These are phyloP conservation scores for Astragalus membranaceus DNA, from an alignment of 306 rosid genomes.

Conservation along the genomic window DNA sequence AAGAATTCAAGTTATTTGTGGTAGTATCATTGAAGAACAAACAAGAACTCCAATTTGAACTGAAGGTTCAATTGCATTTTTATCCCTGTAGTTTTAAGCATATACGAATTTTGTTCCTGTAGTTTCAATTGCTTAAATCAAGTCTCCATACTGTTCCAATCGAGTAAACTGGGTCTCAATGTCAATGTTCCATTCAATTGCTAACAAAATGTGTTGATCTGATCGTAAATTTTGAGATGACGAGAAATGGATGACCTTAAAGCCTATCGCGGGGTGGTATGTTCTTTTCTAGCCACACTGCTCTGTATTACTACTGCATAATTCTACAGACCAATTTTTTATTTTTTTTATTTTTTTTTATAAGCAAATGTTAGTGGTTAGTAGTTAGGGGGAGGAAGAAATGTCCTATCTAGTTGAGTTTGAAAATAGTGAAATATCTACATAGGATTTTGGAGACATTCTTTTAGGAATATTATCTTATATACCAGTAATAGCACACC, in stretches of 20 bases:
- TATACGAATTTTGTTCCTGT: neutral
- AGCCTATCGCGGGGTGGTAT: neutral
- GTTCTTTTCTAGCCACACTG: neutral
- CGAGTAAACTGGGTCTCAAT: neutral
- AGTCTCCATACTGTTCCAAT: neutral
- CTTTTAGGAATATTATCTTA: slow-evolving; percentile 1
- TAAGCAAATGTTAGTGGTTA: no score
- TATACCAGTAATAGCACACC: neutral
- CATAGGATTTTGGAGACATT: neutral
- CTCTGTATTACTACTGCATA: neutral
- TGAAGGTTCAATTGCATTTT: neutral
- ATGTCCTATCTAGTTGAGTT: neutral
- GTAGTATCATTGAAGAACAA: slow-evolving; percentile 17
- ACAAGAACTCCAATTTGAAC: neutral
- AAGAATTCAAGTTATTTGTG: neutral
- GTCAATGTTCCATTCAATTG: neutral
- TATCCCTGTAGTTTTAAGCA: neutral
- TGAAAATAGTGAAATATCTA: neutral
- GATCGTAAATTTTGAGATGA: neutral
- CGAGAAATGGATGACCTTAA: neutral
- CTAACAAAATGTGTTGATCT: neutral
- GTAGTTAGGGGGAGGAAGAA: no score
- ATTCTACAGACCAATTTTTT: neutral
- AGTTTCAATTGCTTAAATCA: neutral
- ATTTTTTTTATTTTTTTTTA: no score